phyloP scores from a whole-genome alignment of 225 moss, liverwort and hornwort species.

The Marchantia polymorpha region DNA sequence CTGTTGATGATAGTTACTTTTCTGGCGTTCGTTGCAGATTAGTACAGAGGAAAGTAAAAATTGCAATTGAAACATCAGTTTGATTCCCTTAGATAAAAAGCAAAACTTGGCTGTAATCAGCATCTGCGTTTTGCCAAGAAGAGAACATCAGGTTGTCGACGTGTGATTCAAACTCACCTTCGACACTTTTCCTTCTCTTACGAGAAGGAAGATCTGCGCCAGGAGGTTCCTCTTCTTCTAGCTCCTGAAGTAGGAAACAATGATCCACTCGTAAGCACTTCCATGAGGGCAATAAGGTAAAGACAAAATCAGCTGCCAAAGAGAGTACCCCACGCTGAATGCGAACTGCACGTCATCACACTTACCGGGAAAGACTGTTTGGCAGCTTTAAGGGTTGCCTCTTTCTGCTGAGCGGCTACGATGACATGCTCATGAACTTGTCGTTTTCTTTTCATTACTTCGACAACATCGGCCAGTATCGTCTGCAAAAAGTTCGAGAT shows the following conservation, averaged over 20 bases:
- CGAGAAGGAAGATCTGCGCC: conserved; percentile 15
- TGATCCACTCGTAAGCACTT: not conserved
- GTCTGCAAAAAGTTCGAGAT: conserved; percentile 28
- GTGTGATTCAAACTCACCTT: not conserved
- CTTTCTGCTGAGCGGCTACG: conserved; percentile 67
- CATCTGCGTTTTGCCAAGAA: no score
- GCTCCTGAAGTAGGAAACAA: conserved; percentile 18
- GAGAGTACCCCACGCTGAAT: not conserved
- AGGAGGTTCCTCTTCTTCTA: conserved; percentile 17
- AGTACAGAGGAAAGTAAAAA: no score
- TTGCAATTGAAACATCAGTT: no score
- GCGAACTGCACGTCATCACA: not conserved
- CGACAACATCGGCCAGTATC: conserved; percentile 57
- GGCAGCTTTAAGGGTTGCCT: conserved; percentile 69
- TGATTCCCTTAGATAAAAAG: no score
- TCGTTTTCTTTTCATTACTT: conserved; percentile 95
- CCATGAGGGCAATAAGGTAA: not conserved
- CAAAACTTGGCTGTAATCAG: no score
- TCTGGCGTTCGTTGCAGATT: no score
- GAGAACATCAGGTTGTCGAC: no score
- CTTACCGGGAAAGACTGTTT: conserved; percentile 40
- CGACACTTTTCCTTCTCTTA: conserved; percentile 37
- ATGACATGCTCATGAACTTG: conserved; percentile 89
- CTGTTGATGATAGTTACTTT: no score
- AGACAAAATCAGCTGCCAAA: not conserved